A percentile compares a stretch with the other conserved stretches of the same genome.
These are phyloP conservation scores for Rosa chinensis DNA, from an alignment of 306 rosid genomes.

Conservation along the genomic window DNA sequence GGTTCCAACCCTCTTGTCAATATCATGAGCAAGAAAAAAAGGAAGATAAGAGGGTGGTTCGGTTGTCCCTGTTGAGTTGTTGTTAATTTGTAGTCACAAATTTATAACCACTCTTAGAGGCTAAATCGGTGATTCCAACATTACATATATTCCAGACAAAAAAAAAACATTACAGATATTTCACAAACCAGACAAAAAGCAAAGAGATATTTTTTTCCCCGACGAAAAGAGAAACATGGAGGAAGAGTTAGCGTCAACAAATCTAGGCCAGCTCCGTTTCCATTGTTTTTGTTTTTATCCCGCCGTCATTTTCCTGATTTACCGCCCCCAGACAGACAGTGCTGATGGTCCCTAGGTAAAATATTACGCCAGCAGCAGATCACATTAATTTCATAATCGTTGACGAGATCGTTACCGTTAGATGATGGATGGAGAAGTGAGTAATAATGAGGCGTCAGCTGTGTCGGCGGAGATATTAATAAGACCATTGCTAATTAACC, in stretches of 20 bases:
- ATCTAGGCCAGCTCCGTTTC: not conserved
- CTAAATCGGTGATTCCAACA: not conserved
- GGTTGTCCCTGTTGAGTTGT: not conserved
- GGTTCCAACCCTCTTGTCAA: not conserved
- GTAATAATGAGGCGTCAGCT: not conserved
- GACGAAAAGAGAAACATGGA: not conserved
- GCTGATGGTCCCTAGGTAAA: not conserved
- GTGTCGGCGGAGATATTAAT: slow-evolving; percentile 1
- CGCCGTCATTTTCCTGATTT: slow-evolving; percentile 1
- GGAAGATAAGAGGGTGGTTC: not conserved
- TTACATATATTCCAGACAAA: too few species aligned
- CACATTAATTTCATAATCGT: slow-evolving; percentile 1
- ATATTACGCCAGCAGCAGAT: not conserved
- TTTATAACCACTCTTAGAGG: not conserved
- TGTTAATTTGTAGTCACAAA: not conserved
- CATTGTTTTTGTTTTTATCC: not conserved
- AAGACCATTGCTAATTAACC: not conserved
- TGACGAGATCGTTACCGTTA: not conserved
- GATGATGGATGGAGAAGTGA: not conserved
- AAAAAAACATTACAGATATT: not conserved
- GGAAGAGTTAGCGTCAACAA: too few species aligned
- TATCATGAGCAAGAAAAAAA: not conserved
- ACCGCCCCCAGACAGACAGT: not conserved
- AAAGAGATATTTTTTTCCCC: not conserved
- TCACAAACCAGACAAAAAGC: not conserved